Conservation (phyloP, 192 early-diverging fungal genomes). For the Entomortierella lignicola region DNA sequence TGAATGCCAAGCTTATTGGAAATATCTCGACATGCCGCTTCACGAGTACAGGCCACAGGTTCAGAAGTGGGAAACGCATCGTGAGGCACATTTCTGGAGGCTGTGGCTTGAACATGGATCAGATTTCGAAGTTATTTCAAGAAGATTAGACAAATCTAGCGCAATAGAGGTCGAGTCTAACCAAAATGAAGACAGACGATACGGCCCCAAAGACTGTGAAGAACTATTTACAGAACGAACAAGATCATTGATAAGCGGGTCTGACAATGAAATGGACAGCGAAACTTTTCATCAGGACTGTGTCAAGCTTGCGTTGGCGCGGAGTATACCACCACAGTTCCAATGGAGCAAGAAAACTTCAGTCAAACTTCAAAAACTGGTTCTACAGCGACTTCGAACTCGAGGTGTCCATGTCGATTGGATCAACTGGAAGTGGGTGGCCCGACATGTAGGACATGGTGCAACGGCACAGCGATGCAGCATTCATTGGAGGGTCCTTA, state of each 20-base stretch:
- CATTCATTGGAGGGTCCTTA: conserved; percentile 27
- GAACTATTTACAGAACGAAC: conserved; percentile 20
- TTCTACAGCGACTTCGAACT: conserved; percentile 34
- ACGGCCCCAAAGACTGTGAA: conserved; percentile 18
- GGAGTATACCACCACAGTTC: conserved; percentile 15
- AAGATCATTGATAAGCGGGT: neutral
- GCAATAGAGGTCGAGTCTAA: neutral
- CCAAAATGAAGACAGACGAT: neutral
- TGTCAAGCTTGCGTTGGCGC: conserved; percentile 25
- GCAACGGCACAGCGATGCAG: conserved; percentile 26
- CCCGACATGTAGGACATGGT: conserved; percentile 33
- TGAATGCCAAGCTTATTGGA: conserved; percentile 43
- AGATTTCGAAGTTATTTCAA: conserved; percentile 32
- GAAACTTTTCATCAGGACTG: conserved; percentile 15
- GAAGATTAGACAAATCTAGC: neutral
- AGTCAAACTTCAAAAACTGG: conserved; percentile 40
- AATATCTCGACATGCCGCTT: conserved; percentile 46
- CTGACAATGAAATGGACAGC: neutral
- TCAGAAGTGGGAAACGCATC: conserved; percentile 13
- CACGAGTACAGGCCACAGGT: neutral
- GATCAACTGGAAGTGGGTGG: conserved; percentile 54
- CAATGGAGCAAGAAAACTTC: conserved; percentile 37
- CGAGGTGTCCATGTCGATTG: conserved; percentile 42
- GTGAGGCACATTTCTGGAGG: conserved; percentile 32
- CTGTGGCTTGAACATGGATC: conserved; percentile 31